Percentiles rank a stretch among this genome's conserved stretches.
phyloP scores from a whole-genome alignment of 192 early-diverging fungal species.

The Podochytrium sp. region DNA sequence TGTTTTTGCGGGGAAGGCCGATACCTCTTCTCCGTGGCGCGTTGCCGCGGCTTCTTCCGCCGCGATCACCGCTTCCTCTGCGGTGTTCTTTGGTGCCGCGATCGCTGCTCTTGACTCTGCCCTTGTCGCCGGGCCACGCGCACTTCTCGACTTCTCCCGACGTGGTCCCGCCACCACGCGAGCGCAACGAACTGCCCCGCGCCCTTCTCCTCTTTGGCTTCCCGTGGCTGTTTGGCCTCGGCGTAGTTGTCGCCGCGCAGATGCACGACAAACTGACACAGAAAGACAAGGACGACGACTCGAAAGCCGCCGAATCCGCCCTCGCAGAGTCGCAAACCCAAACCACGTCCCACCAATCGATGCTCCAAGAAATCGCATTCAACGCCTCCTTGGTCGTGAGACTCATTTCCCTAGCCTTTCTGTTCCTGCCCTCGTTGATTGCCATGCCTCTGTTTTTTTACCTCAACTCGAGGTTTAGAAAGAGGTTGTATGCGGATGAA shows the following conservation, averaged over 20 bases:
- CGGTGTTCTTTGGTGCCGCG: no score
- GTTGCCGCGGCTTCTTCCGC: no score
- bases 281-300: background rate
- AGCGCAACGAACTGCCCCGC: no score
- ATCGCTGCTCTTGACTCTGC: no score
- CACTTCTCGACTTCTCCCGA: no score
- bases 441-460: conserved; percentile 55
- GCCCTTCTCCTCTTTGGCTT: background rate
- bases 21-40: no score
- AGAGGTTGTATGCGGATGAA: background rate
- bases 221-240: background rate
- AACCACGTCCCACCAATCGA: background rate
- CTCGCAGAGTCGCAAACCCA: background rate
- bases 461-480: conserved; percentile 22
- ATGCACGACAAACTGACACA: background rate
- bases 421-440: conserved; percentile 74
- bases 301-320: background rate
- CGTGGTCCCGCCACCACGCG: no score
- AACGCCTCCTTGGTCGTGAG: background rate
- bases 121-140: no score
- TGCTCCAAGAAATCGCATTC: background rate
- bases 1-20: no score
- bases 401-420: conserved; percentile 46
- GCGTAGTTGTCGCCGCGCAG: background rate
- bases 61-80: no score